Base-by-base conservation (phyloP, 345 rosid genomes). In the Arabidopsis thaliana region DNA sequence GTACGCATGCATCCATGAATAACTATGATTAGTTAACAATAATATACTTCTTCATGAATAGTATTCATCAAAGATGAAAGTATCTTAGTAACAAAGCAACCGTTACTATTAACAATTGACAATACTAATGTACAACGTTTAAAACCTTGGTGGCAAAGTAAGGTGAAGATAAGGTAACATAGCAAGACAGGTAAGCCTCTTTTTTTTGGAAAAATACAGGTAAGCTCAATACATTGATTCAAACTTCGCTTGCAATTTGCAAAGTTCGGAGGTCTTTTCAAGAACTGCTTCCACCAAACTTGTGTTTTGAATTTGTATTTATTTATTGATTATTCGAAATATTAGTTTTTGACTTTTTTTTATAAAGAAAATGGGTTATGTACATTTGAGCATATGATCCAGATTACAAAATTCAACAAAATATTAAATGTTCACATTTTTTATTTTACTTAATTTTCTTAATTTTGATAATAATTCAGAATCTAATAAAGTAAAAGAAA, bases 251-350 rank as follows among this genome's bases (percentile, higher is more conserved):
- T 78, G 44, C 65, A 20, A 22, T 58, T 22, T 49, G 79, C 74
- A 71, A 71, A 71, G 72, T 77, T 65, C 11, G 42, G 61, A 46
- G 76, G 72, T 65, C 80, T 72, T 77, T 77, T 71, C 76, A 71
- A 65, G 60, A 59, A 58, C 73, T 78, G 73, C 33, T 71, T 59
- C 76, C 58, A 78, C 81, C 81, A 71, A 78, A 78, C 77, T 20
- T 65, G 12, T 41, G 24, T 71, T 71, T 65, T 37, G 33, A 45
- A 45, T 52, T 77, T 63, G 30, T 63, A 32, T 32, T 53, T 45
- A 14, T 63, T 46, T 28, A 38, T 56, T 77, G 32, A 57, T 78
- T 38, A 46, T 33, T 48, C 6, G 3, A 11, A 23, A 60, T 24
- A n/a, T 16, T 16, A 11, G 8, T 7, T 44, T 44, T 65, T 16